Percentiles rank a stretch among this genome's conserved stretches.
These are phyloP conservation scores for Rhizopus sp. DNA, from an alignment of 371 early-diverging fungal genomes.

Conservation along the genomic window DNA sequence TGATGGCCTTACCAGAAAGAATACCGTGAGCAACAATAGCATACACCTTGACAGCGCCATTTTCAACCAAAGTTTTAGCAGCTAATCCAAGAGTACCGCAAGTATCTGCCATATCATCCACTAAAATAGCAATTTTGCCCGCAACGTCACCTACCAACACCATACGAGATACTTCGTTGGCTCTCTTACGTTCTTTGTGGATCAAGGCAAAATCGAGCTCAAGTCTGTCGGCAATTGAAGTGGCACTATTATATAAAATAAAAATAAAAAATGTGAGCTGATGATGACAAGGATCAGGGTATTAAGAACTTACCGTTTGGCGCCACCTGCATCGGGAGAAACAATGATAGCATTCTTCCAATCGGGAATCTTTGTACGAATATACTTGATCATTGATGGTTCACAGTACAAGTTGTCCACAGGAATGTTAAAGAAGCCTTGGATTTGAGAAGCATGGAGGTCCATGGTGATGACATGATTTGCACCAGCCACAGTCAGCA, in stretches of 20 bases:
- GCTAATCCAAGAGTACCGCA: conserved; percentile 95
- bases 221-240: conserved; percentile 93
- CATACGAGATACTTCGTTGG: conserved; percentile 95
- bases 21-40: conserved; percentile 97
- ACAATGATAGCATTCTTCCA: conserved; percentile 90
- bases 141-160: conserved; percentile 95
- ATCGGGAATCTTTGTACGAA: conserved; percentile 81
- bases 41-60: conserved; percentile 92
- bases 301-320: conserved; percentile 78
- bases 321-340: conserved; percentile 98
- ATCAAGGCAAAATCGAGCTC: conserved; percentile 98
- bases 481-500: conserved; percentile 94
- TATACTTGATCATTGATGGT: conserved; percentile 91
- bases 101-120: conserved; percentile 99
- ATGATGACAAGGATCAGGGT: conserved; percentile 26
- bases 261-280: conserved; percentile 1
- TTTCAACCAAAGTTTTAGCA: conserved; percentile 87
- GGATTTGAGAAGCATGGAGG: conserved; percentile 95
- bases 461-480: conserved; percentile 99
- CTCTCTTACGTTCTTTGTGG: conserved; percentile 97
- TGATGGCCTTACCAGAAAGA: conserved; percentile 90
- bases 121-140: conserved; percentile 88
- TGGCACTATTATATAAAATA: conserved; percentile 65
- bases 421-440: conserved; percentile 98
- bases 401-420: conserved; percentile 96